Percentiles rank a stretch among this genome's conserved stretches.
Evolutionary conservation across 1,284 basidiomycete genomes (phyloP).

Genomic region (Ganoderma leucocontextum): DNA sequence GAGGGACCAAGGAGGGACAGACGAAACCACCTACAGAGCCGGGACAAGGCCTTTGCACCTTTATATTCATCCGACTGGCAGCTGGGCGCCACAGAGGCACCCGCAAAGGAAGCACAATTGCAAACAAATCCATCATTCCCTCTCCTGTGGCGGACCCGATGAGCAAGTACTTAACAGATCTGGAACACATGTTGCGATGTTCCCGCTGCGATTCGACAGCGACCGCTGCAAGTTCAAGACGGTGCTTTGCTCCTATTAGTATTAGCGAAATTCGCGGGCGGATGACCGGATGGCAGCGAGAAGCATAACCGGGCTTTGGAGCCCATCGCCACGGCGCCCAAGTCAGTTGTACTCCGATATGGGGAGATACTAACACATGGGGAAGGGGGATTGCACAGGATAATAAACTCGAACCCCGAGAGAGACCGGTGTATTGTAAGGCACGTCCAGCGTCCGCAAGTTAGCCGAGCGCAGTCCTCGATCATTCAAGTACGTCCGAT

Average conservation of each 20-base stretch:
- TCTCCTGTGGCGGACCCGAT: neutral
- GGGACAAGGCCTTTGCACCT: neutral
- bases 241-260: neutral
- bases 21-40: neutral
- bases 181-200: conserved; percentile 1
- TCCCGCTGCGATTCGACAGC: neutral
- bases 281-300: neutral
- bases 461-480: neutral
- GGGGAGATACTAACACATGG: neutral
- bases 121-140: neutral
- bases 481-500: neutral
- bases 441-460: neutral
- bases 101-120: conserved; percentile 3
- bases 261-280: neutral
- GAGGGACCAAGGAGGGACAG: neutral
- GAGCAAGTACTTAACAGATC: neutral
- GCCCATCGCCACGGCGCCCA: neutral
- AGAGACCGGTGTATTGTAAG: neutral
- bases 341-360: neutral
- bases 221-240: neutral
- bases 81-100: neutral
- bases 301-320: neutral
- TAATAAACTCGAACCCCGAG: neutral
- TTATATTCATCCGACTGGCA: neutral
- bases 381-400: neutral